Percentiles rank a stretch among this genome's conserved stretches.
These are phyloP conservation scores for Xylaria intraflava DNA, from an alignment of 495 filamentous ascomycete species.

Conservation along the genomic window DNA sequence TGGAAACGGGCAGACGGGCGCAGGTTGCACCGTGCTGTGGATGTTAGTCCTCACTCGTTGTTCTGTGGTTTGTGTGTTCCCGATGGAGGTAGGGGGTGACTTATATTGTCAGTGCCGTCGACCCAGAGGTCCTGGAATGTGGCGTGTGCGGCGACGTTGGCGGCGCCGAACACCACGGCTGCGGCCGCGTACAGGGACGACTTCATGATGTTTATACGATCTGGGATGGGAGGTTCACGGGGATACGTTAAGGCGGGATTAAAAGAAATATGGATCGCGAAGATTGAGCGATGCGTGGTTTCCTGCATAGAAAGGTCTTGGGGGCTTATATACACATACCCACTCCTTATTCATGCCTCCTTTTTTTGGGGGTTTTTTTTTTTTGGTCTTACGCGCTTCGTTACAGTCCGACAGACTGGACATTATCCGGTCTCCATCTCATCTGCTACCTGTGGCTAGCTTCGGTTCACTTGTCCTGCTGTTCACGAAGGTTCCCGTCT, in stretches of 20 bases:
- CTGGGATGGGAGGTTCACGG: not conserved
- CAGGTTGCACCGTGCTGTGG: slow-evolving; percentile 30
- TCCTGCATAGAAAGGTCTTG: not conserved
- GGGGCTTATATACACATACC: not conserved
- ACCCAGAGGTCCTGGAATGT: slow-evolving; percentile 50
- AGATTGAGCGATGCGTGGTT: not conserved
- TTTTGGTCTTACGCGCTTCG: not conserved
- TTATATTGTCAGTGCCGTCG: slow-evolving; percentile 43
- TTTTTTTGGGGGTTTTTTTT: too few relatives aligned
- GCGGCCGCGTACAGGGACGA: slow-evolving; percentile 5
- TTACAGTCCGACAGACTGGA: not conserved
- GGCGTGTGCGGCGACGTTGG: slow-evolving; percentile 36
- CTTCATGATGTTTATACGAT: not conserved
- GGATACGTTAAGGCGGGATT: not conserved
- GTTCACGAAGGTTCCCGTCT: not conserved
- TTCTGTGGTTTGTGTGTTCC: not conserved
- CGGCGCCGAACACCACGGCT: not conserved
- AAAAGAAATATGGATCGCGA: not conserved
- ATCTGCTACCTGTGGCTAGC: not conserved
- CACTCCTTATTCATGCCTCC: too few relatives aligned
- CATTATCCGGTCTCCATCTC: not conserved
- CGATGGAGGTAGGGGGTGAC: slow-evolving; percentile 9
- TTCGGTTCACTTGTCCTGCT: not conserved
- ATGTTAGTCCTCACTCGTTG: not conserved
- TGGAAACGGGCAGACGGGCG: slow-evolving; percentile 35